Percentiles rank a stretch among this genome's conserved stretches.
Evolutionary conservation across 805 yeast genomes (phyloP).

Genomic region (Maudiozyma saulgeensis): DNA sequence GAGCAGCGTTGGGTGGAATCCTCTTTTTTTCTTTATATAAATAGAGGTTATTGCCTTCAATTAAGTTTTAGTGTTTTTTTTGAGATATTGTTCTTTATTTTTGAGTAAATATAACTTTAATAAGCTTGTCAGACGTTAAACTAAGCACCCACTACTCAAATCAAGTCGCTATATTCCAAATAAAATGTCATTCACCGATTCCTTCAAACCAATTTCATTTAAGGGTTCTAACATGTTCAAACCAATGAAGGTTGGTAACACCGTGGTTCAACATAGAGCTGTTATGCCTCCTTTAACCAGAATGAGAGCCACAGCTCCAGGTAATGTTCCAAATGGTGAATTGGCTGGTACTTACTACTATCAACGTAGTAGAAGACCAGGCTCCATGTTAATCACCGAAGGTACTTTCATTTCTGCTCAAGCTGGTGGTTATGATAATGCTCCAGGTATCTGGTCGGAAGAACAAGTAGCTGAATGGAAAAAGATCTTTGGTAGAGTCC

Average conservation of each 20-base stretch:
- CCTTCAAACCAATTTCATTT: constrained; percentile 15
- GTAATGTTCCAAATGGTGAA: constrained; percentile 33
- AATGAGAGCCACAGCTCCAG: constrained; percentile 29
- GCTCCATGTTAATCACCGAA: constrained; percentile 52
- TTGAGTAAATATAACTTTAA: neutral
- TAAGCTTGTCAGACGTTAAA: too few species aligned
- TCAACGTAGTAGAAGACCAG: constrained; percentile 43
- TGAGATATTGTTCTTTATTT: too few species aligned
- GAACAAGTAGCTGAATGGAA: constrained; percentile 41
- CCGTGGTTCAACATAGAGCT: constrained; percentile 29
- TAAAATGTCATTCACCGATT: constrained; percentile 12
- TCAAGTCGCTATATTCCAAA: neutral
- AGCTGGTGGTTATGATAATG: constrained; percentile 32
- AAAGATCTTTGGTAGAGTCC: constrained; percentile 39
- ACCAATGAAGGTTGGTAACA: constrained; percentile 33
- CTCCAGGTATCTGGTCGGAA: constrained; percentile 42
- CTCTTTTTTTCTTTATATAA: too few species aligned
- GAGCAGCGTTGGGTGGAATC: too few species aligned
- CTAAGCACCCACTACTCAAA: neutral
- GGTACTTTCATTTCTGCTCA: constrained; percentile 39
- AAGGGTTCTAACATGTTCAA: constrained; percentile 3
- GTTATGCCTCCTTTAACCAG: constrained; percentile 38
- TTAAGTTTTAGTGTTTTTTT: too few species aligned
- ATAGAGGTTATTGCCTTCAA: too few species aligned
- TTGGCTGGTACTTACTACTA: constrained; percentile 41